phyloP scores from a whole-genome alignment of 2,329 filamentous ascomycete genomes.

The Chalaropsis ovoidea region DNA sequence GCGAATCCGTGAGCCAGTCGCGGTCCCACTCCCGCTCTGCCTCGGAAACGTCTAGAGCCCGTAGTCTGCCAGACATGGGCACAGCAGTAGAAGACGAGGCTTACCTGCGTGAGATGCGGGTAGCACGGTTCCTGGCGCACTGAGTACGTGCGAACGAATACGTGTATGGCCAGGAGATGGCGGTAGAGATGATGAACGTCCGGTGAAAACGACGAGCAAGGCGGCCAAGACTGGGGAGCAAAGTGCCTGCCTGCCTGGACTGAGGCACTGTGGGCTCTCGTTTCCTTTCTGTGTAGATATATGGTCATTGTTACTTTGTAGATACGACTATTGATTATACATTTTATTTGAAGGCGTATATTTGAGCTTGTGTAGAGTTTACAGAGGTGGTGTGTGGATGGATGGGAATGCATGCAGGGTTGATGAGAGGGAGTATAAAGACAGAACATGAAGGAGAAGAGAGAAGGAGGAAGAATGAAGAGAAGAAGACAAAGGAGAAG shows the following conservation, averaged over 20 bases:
- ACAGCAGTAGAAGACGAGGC: slow-evolving; percentile 12
- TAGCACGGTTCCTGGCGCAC: slow-evolving; percentile 18
- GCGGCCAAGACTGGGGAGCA: background rate
- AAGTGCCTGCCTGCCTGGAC: background rate
- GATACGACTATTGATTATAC: slow-evolving; percentile 9
- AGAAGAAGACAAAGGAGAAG: background rate
- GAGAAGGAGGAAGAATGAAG: background rate
- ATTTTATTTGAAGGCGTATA: slow-evolving; percentile 7
- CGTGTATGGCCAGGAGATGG: slow-evolving; percentile 9
- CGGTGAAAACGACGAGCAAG: background rate
- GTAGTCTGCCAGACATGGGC: slow-evolving; percentile 16
- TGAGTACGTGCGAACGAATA: slow-evolving; percentile 17
- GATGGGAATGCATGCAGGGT: background rate
- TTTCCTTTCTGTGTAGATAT: background rate
- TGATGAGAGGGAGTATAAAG: background rate
- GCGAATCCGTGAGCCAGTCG: background rate
- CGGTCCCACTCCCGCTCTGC: background rate
- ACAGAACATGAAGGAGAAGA: background rate
- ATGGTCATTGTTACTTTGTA: slow-evolving; percentile 4
- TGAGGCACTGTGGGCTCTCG: too few relatives aligned
- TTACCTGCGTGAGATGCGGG: slow-evolving; percentile 17
- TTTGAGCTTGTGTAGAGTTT: background rate
- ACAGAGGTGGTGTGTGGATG: background rate
- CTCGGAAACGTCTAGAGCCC: background rate
- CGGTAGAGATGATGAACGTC: background rate